Evolutionary conservation across 331 rosid species (phyloP).

Genomic region (Pyracantha coccinea): DNA sequence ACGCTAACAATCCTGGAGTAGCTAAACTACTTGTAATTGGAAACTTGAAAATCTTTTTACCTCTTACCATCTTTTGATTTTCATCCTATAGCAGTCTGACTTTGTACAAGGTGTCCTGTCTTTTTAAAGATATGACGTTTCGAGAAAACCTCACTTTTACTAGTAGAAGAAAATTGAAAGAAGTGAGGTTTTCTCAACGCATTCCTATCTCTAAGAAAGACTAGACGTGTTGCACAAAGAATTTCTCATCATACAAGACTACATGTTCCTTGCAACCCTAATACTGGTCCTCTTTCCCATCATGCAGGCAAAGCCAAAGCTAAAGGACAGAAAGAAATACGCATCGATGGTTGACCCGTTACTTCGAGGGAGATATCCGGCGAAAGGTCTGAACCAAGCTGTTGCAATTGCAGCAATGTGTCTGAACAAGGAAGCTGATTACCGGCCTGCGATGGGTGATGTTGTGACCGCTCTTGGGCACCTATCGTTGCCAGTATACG

Average conservation of each 20-base stretch:
- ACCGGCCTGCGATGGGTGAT: constrained; percentile 59
- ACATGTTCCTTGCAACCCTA: neutral
- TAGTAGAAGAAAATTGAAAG: too few relatives aligned
- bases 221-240: neutral
- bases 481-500: constrained; percentile 15
- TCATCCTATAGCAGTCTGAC: too few relatives aligned
- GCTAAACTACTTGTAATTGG: too few relatives aligned
- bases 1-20: constrained; percentile 4
- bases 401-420: constrained; percentile 92
- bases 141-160: too few relatives aligned
- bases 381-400: constrained; percentile 67
- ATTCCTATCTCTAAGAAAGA: neutral
- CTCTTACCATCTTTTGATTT: too few relatives aligned
- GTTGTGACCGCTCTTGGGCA: constrained; percentile 53
- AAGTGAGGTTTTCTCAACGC: too few relatives aligned
- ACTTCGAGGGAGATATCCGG: constrained; percentile 49
- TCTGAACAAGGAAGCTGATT: constrained; percentile 60
- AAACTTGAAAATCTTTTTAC: too few relatives aligned
- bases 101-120: too few relatives aligned
- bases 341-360: constrained; percentile 55
- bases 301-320: constrained; percentile 64
- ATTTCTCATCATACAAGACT: neutral
- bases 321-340: constrained; percentile 59
- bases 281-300: constrained; percentile 5
- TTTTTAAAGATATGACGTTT: too few relatives aligned